These are phyloP conservation scores for Salisapilia sapeloensis DNA, from an alignment of 352 stramenopile genomes.

Conservation along the genomic window DNA sequence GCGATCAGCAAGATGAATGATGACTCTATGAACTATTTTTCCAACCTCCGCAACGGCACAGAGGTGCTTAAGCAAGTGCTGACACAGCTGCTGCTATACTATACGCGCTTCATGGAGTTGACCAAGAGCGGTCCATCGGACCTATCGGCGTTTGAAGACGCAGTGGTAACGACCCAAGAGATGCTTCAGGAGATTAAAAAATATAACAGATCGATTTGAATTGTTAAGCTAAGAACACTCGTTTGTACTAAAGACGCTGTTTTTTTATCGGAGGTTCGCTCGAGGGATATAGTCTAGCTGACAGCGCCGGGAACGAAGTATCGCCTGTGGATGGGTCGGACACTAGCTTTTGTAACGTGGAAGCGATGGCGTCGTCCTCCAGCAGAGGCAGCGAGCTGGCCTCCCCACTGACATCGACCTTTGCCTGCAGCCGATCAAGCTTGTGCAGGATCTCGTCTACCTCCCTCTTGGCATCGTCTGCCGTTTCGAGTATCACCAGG, in stretches of 20 bases:
- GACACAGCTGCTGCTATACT: conserved; percentile 96
- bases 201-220: conserved; percentile 88
- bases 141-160: conserved; percentile 76
- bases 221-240: no score
- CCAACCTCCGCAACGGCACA: conserved; percentile 97
- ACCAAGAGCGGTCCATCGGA: conserved; percentile 79
- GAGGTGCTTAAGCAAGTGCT: conserved; percentile 98
- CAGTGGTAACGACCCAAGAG: conserved; percentile 91
- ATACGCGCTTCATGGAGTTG: conserved; percentile 96
- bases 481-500: conserved; percentile 19
- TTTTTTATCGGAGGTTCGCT: not conserved
- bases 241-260: no score
- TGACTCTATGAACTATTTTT: conserved; percentile 96
- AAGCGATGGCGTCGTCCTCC: conserved; percentile 20
- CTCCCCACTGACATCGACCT: conserved; percentile 3
- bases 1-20: conserved; percentile 96
- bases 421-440: conserved; percentile 35
- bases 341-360: conserved; percentile 18
- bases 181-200: conserved; percentile 98
- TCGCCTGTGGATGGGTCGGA: conserved; percentile 1
- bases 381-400: conserved; percentile 13
- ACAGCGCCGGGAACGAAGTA: conserved; percentile 10
- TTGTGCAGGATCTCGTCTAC: conserved; percentile 36
- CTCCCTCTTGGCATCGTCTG: conserved; percentile 17
- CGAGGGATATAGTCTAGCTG: conserved; percentile 3